Percentiles rank a stretch among this genome's conserved stretches.
Evolutionary conservation across 2,329 filamentous ascomycete species (phyloP).

Genomic region (Clonostachys rhizophaga): DNA sequence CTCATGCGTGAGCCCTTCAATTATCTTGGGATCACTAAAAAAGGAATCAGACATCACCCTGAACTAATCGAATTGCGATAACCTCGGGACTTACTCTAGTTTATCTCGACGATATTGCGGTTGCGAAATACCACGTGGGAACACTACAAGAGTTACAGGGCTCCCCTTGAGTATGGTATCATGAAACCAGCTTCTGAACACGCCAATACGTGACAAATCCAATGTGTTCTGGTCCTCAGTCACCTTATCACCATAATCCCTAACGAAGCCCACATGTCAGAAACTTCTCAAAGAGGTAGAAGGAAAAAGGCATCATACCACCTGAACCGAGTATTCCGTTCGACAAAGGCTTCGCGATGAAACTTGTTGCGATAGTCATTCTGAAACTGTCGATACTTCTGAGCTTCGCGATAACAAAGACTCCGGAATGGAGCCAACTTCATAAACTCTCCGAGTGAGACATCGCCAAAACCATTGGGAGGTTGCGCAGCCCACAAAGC

Average conservation of each 20-base stretch:
- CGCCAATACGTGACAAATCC: constrained; percentile 12
- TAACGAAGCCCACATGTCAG: constrained; percentile 4
- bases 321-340: constrained; percentile 16
- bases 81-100: no score
- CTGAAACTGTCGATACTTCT: constrained; percentile 19
- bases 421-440: constrained; percentile 16
- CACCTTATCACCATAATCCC: constrained; percentile 13
- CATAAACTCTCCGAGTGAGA: constrained; percentile 17
- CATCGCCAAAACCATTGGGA: constrained; percentile 10
- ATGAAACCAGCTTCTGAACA: constrained; percentile 10
- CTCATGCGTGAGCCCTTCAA: constrained; percentile 14
- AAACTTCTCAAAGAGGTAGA: background rate
- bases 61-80: no score
- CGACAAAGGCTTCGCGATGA: constrained; percentile 15
- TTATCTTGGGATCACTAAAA: no score
- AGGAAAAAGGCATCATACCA: constrained; percentile 13
- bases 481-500: constrained; percentile 11
- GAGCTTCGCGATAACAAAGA: constrained; percentile 25
- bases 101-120: no score
- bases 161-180: background rate
- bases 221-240: constrained; percentile 13
- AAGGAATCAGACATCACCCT: no score
- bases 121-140: background rate
- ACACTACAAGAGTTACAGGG: background rate
- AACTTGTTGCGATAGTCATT: constrained; percentile 13